These are phyloP conservation scores for Thelephora terrestris DNA, from an alignment of 1,284 basidiomycete species.

Conservation along the genomic window DNA sequence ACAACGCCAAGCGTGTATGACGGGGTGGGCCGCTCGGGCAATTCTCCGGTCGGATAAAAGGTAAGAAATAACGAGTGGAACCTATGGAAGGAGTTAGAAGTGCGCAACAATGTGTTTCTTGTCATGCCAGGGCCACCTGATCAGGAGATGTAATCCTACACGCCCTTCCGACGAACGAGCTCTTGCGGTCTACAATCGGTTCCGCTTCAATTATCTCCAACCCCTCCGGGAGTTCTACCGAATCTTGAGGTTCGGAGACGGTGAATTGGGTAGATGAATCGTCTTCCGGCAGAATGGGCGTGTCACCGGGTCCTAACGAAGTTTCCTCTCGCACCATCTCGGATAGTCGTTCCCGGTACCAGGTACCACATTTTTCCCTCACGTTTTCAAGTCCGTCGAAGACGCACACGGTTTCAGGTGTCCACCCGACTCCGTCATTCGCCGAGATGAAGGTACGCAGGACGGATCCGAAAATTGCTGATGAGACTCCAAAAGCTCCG, in stretches of 20 bases:
- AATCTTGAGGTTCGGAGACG: slow-evolving; percentile 9
- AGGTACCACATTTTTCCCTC: slow-evolving; percentile 53
- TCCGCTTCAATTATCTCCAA: slow-evolving; percentile 59
- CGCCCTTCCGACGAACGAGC: slow-evolving; percentile 75
- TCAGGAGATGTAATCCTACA: slow-evolving; percentile 70
- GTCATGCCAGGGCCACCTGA: slow-evolving; percentile 37
- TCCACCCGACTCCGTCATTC: slow-evolving; percentile 63
- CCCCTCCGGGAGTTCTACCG: slow-evolving; percentile 41
- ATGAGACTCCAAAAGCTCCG: slow-evolving; percentile 67
- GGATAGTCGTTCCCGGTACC: slow-evolving; percentile 62
- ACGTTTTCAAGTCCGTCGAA: slow-evolving; percentile 83
- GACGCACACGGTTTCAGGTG: slow-evolving; percentile 66
- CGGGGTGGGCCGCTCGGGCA: slow-evolving; percentile 76
- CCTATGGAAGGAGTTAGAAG: slow-evolving; percentile 29
- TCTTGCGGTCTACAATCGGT: slow-evolving; percentile 77
- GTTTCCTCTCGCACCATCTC: slow-evolving; percentile 47
- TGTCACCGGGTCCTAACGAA: slow-evolving; percentile 37
- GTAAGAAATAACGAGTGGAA: slow-evolving; percentile 62
- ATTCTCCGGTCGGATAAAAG: slow-evolving; percentile 67
- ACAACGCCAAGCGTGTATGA: slow-evolving; percentile 85
- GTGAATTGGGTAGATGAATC: slow-evolving; percentile 4
- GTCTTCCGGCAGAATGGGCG: not conserved
- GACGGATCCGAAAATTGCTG: slow-evolving; percentile 64
- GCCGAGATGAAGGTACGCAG: slow-evolving; percentile 74
- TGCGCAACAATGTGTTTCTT: not conserved